Conservation (phyloP, 495 filamentous ascomycete genomes). For the Aspergillus heteromorphus region DNA sequence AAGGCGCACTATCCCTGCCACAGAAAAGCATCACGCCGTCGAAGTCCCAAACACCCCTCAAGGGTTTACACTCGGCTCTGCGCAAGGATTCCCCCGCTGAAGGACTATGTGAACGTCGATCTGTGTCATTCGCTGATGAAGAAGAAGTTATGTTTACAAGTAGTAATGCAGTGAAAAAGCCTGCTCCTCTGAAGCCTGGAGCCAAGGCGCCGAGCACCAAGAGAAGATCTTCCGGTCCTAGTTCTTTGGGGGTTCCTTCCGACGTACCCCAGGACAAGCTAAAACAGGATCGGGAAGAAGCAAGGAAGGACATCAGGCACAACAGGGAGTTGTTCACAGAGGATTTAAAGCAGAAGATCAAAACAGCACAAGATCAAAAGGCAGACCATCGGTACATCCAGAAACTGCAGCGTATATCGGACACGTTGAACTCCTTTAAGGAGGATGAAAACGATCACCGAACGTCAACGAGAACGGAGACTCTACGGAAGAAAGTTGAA, state of each 20-base stretch:
- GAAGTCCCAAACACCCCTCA: constrained; percentile 10
- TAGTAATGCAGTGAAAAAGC: constrained; percentile 5
- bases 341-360: constrained; percentile 9
- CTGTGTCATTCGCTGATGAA: constrained; percentile 24
- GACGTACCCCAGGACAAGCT: neutral
- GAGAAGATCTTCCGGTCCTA: neutral
- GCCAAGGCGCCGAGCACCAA: neutral
- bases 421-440: neutral
- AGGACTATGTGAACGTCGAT: constrained; percentile 14
- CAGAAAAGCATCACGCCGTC: constrained; percentile 10
- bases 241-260: constrained; percentile 5
- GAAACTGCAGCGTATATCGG: neutral
- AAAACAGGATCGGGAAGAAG: constrained; percentile 1
- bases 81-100: constrained; percentile 19
- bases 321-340: constrained; percentile 1
- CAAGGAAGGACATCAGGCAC: constrained; percentile 5
- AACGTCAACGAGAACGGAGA: neutral
- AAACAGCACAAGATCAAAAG: constrained; percentile 2
- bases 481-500: constrained; percentile 4
- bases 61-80: constrained; percentile 19
- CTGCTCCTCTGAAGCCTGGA: constrained; percentile 1
- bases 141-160: constrained; percentile 10
- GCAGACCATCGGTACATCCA: constrained; percentile 3
- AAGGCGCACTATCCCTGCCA: constrained; percentile 1
- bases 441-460: neutral